Evolutionary conservation across 176 grass and related monocot species (phyloP), one percentile per base, ranked within the genome.

Genomic region (Cenchrus purpureus): DNA sequence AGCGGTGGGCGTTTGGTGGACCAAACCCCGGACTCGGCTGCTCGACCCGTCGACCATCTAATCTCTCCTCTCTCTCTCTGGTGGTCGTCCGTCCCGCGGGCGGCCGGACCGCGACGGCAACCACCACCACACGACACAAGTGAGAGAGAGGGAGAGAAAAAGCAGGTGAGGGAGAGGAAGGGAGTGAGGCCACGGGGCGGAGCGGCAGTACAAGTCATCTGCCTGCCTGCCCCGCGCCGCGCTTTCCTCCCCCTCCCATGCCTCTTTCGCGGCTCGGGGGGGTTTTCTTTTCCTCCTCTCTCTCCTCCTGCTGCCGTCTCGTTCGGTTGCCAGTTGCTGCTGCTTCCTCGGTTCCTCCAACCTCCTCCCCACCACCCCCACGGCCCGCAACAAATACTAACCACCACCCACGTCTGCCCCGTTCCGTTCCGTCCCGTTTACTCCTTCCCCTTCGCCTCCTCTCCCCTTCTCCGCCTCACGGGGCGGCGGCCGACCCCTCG

Each of bases 1-100:
- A 83, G 62, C 57, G 80, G 50, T 34, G 59, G 45, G 54, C 91
- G 83, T 94, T 91, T 77, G 88, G 91, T 88, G 58, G 88, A 94
- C 88, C 91, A 12, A 86, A 77, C 84, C 46, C 62, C 13, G 44
- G 78, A 71, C 65, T 46, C 7, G 45, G 45, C 44, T 45, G 44
- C 44, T 45, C 44, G 44, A 45, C 6, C 6, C 44, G 44, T 45
- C 44, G 3, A 3, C 10, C 5, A 25, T 25, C 22, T 25, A 25
- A 29, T 34, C 34, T 34, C 34, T 34, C 34, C 34, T 34, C 34
- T 34, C 34, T 40, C 31, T 32, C 31, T 40, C 37, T 40, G 37
- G 3, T 40, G 37, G 37, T 40, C 37, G 37, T 40, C 37, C 37
- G 53, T 55, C 53, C 53, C 4, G 45, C 4, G 37, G 37, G 2